A percentile compares a stretch with the other conserved stretches of the same genome.
These are phyloP conservation scores for Gossypium longicalyx DNA, from an alignment of 345 rosid species.

Conservation along the genomic window DNA sequence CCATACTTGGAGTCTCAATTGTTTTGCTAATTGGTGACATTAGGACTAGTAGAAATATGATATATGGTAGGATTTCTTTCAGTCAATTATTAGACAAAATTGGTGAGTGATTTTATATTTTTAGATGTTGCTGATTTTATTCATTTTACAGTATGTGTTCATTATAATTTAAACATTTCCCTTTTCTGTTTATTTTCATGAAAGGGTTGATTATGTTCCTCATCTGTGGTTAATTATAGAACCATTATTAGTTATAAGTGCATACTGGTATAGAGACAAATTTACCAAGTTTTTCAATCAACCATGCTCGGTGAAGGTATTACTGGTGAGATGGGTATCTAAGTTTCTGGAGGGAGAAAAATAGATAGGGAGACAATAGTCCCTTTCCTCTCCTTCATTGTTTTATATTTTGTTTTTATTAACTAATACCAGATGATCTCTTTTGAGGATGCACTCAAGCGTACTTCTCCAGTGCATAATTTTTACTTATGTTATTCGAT, in stretches of 20 bases:
- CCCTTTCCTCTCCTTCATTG: too few relatives aligned
- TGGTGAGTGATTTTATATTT: not conserved
- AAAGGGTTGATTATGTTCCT: not conserved
- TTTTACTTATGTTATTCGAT: not conserved
- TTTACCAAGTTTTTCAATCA: not conserved
- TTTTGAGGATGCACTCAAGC: not conserved
- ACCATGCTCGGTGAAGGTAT: not conserved
- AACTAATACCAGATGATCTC: not conserved
- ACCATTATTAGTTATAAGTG: not conserved
- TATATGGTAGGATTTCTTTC: slow-evolving; percentile 2
- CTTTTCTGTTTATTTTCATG: not conserved
- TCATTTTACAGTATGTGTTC: not conserved
- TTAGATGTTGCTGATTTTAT: not conserved
- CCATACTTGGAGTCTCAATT: not conserved
- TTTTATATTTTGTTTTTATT: not conserved
- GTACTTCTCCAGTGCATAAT: not conserved
- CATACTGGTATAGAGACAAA: not conserved
- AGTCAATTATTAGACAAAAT: not conserved
- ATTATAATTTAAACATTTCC: not conserved
- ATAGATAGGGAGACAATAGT: not conserved
- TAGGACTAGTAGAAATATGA: not conserved
- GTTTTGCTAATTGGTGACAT: not conserved
- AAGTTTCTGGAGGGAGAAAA: not conserved
- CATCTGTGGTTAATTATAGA: not conserved
- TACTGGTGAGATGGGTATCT: slow-evolving; percentile 1